Evolutionary conservation across 2,329 filamentous ascomycete genomes (phyloP).

Genomic region (Cryphonectria carpinicola): DNA sequence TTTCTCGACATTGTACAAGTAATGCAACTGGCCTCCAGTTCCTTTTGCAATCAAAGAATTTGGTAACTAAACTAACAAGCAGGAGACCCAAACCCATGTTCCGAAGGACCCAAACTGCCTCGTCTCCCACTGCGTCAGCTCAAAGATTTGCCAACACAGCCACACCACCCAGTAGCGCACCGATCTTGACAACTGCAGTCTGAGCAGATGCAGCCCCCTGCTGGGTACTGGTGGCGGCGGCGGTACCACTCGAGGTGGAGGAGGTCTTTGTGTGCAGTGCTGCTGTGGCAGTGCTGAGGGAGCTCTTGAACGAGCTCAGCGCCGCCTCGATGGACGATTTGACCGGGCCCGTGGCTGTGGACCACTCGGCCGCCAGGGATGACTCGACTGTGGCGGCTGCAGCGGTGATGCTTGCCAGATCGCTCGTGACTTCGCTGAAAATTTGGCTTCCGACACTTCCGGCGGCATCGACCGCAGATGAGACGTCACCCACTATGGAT

Average conservation of each 20-base stretch:
- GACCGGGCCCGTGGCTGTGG: constrained; percentile 10
- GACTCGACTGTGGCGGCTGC: not conserved
- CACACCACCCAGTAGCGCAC: constrained; percentile 14
- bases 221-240: not conserved
- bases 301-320: constrained; percentile 2
- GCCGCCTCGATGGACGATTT: constrained; percentile 3
- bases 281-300: not conserved
- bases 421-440: not conserved
- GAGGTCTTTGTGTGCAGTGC: not conserved
- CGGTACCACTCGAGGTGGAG: not conserved
- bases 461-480: not conserved
- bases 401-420: not conserved
- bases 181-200: constrained; percentile 15
- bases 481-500: not conserved
- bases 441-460: not conserved
- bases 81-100: not conserved
- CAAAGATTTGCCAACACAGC: constrained; percentile 9
- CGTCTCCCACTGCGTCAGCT: not conserved
- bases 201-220: not conserved
- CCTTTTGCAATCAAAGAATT: not conserved
- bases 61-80: not conserved
- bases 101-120: not conserved
- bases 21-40: not conserved
- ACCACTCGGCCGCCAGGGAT: constrained; percentile 1
- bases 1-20: not conserved